Conservation (phyloP, 371 early-diverging fungal genomes). For the Mortierella sp. region DNA sequence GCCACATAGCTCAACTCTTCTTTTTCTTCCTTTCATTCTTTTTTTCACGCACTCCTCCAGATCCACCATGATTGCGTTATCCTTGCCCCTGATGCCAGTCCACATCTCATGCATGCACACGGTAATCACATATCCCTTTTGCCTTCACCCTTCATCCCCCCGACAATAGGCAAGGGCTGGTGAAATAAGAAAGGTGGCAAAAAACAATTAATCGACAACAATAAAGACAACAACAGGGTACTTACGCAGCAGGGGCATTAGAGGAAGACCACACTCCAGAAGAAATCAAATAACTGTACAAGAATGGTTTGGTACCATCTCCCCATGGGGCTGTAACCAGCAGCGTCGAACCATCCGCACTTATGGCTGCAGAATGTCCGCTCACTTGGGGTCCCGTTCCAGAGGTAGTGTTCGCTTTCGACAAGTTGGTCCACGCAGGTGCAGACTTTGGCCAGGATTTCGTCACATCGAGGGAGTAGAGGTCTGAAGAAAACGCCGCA, state of each 20-base stretch:
- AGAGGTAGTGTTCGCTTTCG: neutral
- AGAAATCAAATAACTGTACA: constrained; percentile 29
- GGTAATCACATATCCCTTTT: neutral
- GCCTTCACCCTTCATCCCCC: neutral
- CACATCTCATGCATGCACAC: neutral
- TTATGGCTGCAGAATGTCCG: constrained; percentile 32
- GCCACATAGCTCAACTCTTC: neutral
- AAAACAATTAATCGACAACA: too few species aligned
- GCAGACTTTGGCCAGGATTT: constrained; percentile 26
- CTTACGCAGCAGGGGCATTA: constrained; percentile 50
- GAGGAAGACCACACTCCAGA: constrained; percentile 29
- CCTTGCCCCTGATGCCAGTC: neutral
- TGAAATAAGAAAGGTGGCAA: too few species aligned
- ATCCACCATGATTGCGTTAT: neutral
- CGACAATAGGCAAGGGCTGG: too few species aligned
- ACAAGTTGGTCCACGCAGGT: constrained; percentile 38
- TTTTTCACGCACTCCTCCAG: neutral
- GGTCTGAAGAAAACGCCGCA: constrained; percentile 6
- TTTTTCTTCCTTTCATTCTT: neutral
- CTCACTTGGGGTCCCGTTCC: neutral
- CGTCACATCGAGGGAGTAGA: constrained; percentile 38
- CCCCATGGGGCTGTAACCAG: constrained; percentile 38
- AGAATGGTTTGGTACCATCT: constrained; percentile 19
- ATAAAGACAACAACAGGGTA: neutral
- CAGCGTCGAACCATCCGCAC: constrained; percentile 26